A percentile compares a stretch with the other conserved stretches of the same genome.
Evolutionary conservation across 192 early-diverging fungal genomes (phyloP).

Genomic region (Coemansia aciculifera): DNA sequence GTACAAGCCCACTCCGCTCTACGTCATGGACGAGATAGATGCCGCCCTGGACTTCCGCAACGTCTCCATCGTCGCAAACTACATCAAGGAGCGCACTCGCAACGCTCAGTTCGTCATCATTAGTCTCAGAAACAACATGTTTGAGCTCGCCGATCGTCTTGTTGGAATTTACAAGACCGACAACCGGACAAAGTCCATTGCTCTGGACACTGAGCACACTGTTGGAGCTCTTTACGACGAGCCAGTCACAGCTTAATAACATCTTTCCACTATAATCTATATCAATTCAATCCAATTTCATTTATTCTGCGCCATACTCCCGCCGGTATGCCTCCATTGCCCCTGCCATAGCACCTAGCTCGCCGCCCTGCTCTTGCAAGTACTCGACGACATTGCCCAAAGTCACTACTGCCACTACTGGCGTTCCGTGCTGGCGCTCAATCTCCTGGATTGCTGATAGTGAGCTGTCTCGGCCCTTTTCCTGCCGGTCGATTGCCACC

Average conservation of each 20-base stretch:
- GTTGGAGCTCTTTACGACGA: constrained; percentile 18
- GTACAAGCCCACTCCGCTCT: constrained; percentile 98
- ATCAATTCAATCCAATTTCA: not conserved
- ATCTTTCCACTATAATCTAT: not conserved
- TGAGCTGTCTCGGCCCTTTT: constrained; percentile 68
- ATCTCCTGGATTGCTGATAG: constrained; percentile 92
- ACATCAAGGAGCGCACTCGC: constrained; percentile 95
- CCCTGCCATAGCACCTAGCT: constrained; percentile 55
- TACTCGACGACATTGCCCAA: constrained; percentile 88
- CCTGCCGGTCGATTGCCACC: constrained; percentile 92
- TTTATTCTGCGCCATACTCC: constrained; percentile 71
- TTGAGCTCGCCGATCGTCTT: constrained; percentile 97
- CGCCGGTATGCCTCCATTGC: constrained; percentile 80
- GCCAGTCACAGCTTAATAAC: not conserved
- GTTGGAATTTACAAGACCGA: constrained; percentile 98
- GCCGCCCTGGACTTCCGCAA: constrained; percentile 98
- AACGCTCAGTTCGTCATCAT: constrained; percentile 99
- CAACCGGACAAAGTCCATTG: constrained; percentile 78
- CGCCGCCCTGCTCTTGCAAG: constrained; percentile 62
- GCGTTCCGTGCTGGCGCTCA: constrained; percentile 72
- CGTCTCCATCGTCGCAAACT: constrained; percentile 98
- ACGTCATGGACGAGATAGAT: constrained; percentile 99
- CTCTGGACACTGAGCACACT: constrained; percentile 45
- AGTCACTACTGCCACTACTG: constrained; percentile 84
- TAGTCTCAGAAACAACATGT: constrained; percentile 99